Evolutionary conservation across 2,329 filamentous ascomycete genomes (phyloP).

Genomic region (Ophiostoma sp.): DNA sequence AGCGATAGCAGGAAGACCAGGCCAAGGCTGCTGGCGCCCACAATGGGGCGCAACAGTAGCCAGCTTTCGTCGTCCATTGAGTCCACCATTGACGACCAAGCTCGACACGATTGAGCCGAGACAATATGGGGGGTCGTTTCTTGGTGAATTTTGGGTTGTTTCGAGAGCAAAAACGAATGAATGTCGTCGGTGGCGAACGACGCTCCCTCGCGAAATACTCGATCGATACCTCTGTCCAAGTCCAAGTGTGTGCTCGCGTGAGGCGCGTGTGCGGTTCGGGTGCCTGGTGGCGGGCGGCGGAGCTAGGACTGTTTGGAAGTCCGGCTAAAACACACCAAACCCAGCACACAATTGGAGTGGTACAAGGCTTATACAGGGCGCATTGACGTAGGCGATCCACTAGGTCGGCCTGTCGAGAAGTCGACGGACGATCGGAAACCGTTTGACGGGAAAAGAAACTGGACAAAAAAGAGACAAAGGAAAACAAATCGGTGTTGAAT

Average conservation of each 20-base stretch:
- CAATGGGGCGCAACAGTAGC: constrained; percentile 22
- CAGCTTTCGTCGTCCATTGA: constrained; percentile 23
- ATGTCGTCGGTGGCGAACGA: background rate
- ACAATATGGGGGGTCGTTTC: background rate
- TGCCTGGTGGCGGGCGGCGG: constrained; percentile 1
- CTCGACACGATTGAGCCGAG: background rate
- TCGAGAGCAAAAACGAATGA: background rate
- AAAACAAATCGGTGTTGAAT: background rate
- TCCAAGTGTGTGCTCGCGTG: constrained; percentile 4
- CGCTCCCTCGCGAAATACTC: background rate
- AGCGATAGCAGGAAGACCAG: constrained; percentile 29
- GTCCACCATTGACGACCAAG: background rate
- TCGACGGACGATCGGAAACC: background rate
- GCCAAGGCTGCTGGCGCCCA: constrained; percentile 28
- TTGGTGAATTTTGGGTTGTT: background rate
- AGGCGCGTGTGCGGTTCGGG: constrained; percentile 13
- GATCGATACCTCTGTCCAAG: background rate
- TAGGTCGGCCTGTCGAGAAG: background rate
- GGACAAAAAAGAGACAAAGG: background rate
- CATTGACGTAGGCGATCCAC: background rate
- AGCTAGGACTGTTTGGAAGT: background rate
- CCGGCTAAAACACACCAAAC: constrained; percentile 18
- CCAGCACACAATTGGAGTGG: background rate
- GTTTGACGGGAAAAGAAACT: background rate
- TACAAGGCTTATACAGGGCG: constrained; percentile 9